Evolutionary conservation across 106 monocot genomes (phyloP).

Genomic region (Dioscorea alata): DNA sequence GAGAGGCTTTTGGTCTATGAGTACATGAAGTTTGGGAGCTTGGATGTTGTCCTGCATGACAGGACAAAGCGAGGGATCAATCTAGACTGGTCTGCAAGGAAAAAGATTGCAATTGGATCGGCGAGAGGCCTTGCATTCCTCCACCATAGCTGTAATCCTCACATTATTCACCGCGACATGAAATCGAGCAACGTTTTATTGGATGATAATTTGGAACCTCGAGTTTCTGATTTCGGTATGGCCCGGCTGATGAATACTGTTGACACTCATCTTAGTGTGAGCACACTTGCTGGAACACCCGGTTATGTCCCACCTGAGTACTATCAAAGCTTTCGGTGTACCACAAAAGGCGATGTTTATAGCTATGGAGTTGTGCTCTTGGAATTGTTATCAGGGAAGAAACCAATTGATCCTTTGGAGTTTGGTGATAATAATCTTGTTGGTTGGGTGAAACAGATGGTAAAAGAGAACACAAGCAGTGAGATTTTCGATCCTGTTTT

Average conservation of each 20-base stretch:
- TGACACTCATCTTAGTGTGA: conserved; percentile 81
- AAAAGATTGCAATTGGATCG: conserved; percentile 64
- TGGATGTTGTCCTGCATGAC: conserved; percentile 51
- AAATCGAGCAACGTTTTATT: conserved; percentile 75
- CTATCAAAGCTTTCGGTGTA: conserved; percentile 89
- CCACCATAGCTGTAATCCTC: conserved; percentile 76
- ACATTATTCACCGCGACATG: conserved; percentile 82
- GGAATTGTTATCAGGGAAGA: conserved; percentile 70
- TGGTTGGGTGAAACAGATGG: conserved; percentile 77
- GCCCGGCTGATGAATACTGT: conserved; percentile 62
- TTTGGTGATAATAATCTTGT: conserved; percentile 82
- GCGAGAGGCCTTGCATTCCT: conserved; percentile 78
- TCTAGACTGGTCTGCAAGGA: conserved; percentile 61
- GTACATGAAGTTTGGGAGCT: conserved; percentile 81
- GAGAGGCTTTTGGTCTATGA: conserved; percentile 79
- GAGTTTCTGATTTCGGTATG: conserved; percentile 88
- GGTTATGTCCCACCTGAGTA: conserved; percentile 96
- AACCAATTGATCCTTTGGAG: conserved; percentile 51
- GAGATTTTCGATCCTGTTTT: conserved; percentile 62
- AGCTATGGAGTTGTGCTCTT: conserved; percentile 77
- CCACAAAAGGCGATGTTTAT: conserved; percentile 78
- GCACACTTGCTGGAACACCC: conserved; percentile 72
- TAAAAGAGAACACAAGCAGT: conserved; percentile 42
- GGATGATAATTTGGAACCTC: conserved; percentile 53
- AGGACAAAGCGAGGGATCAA: conserved; percentile 1